These are phyloP conservation scores for Coniochaeta ligniaria DNA, from an alignment of 2,329 filamentous ascomycete species.

Conservation along the genomic window DNA sequence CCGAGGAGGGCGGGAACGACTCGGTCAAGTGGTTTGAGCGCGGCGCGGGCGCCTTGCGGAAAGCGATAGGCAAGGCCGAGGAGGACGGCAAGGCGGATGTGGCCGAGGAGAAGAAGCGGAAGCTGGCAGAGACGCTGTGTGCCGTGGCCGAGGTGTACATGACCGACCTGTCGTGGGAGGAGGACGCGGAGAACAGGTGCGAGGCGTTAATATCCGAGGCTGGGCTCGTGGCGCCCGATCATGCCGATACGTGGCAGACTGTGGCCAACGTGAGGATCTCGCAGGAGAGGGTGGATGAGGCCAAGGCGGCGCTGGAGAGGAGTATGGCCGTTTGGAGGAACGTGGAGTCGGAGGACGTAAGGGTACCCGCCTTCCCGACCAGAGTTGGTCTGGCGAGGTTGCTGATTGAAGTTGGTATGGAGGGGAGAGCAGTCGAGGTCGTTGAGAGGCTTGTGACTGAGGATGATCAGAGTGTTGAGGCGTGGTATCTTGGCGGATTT, in stretches of 20 bases:
- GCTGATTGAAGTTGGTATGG: constrained; percentile 84
- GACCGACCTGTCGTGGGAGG: constrained; percentile 93
- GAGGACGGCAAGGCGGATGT: constrained; percentile 22
- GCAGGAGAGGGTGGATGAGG: constrained; percentile 73
- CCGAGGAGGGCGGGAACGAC: constrained; percentile 59
- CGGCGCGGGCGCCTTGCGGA: constrained; percentile 65
- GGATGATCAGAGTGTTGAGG: constrained; percentile 90
- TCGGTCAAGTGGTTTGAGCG: constrained; percentile 62
- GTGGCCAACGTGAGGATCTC: constrained; percentile 91
- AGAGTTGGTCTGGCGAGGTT: constrained; percentile 77
- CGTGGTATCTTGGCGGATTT: constrained; percentile 96
- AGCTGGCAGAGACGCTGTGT: constrained; percentile 86
- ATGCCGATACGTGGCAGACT: constrained; percentile 88
- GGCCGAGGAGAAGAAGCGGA: constrained; percentile 61
- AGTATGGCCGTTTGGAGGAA: constrained; percentile 82
- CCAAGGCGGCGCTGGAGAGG: constrained; percentile 66
- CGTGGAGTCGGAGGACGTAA: constrained; percentile 61
- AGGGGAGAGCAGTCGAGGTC: constrained; percentile 77
- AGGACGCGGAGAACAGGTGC: constrained; percentile 82
- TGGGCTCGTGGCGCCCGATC: constrained; percentile 71
- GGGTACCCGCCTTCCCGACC: constrained; percentile 78
- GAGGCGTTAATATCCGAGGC: constrained; percentile 88
- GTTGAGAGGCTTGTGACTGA: constrained; percentile 77
- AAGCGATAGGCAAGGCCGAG: constrained; percentile 60
- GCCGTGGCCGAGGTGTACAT: constrained; percentile 96